Conservation (phyloP, 148 eudicot species). For the Rhododendron griersonianum region DNA sequence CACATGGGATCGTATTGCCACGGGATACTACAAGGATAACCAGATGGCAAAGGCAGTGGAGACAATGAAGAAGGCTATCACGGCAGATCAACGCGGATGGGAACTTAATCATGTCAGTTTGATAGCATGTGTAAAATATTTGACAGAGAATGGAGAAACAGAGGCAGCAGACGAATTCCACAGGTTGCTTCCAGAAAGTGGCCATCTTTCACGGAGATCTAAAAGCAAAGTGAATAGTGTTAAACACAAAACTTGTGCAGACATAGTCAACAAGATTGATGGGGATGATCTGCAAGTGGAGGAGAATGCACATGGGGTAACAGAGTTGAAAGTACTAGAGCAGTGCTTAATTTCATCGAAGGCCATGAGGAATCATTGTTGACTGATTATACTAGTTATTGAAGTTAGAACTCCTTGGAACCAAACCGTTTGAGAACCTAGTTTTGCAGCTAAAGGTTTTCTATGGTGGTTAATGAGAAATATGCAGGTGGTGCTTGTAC, state of each 20-base stretch:
- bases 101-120: conserved; percentile 7
- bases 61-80: conserved; percentile 20
- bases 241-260: not conserved
- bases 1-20: conserved; percentile 27
- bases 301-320: conserved; percentile 14
- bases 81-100: not conserved
- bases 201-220: not conserved
- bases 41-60: conserved; percentile 32
- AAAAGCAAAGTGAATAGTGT: not conserved
- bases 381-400: not conserved
- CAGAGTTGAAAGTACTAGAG: not conserved
- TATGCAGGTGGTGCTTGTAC: not conserved
- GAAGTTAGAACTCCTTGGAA: not conserved
- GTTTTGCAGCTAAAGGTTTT: not conserved
- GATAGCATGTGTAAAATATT: conserved; percentile 18
- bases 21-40: conserved; percentile 19
- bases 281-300: not conserved
- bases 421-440: not conserved
- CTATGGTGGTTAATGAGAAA: not conserved
- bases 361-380: not conserved
- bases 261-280: not conserved
- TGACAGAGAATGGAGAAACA: conserved; percentile 20
- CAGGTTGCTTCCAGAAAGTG: not conserved
- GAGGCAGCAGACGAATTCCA: not conserved
- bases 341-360: not conserved